Evolutionary conservation across 495 filamentous ascomycete genomes (phyloP).

Genomic region (Ascodesmis nigricans): DNA sequence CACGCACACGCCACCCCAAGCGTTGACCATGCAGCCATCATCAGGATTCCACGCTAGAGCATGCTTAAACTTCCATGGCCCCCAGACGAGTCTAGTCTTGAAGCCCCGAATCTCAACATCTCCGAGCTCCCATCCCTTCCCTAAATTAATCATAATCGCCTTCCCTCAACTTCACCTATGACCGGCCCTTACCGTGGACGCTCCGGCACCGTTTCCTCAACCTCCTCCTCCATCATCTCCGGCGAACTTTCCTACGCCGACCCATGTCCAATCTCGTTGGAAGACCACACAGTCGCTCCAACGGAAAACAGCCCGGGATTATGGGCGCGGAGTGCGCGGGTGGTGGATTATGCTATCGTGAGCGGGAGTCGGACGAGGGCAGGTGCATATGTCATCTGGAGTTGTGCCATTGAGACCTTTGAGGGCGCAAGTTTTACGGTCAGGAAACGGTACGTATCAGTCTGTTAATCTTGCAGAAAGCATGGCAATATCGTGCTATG

Average conservation of each 20-base stretch:
- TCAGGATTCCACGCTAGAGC: too few species aligned
- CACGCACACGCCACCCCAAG: too few species aligned
- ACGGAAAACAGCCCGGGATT: slow-evolving; percentile 37
- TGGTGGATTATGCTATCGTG: slow-evolving; percentile 46
- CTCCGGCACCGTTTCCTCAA: slow-evolving; percentile 1
- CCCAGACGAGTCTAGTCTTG: not conserved
- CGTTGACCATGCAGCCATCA: too few species aligned
- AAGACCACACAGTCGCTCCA: slow-evolving; percentile 47
- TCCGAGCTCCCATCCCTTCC: slow-evolving; percentile 10
- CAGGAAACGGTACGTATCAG: slow-evolving; percentile 11
- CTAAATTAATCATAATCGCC: slow-evolving; percentile 1
- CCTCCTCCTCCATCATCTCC: too few species aligned
- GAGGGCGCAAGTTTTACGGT: slow-evolving; percentile 25
- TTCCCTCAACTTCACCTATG: slow-evolving; percentile 1
- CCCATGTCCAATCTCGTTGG: slow-evolving; percentile 36
- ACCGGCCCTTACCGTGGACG: slow-evolving; percentile 5
- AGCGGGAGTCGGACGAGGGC: slow-evolving; percentile 34
- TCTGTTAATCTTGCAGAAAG: slow-evolving; percentile 24
- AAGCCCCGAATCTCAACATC: slow-evolving; percentile 3
- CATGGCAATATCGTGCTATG: slow-evolving; percentile 34
- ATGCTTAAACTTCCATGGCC: not conserved
- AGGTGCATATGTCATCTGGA: slow-evolving; percentile 56
- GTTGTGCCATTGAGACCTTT: slow-evolving; percentile 44
- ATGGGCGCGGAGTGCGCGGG: slow-evolving; percentile 43
- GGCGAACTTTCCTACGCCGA: not conserved